Base-by-base conservation (phyloP, 192 early-diverging fungal genomes). In the Thoreauomyces humboldtii region DNA sequence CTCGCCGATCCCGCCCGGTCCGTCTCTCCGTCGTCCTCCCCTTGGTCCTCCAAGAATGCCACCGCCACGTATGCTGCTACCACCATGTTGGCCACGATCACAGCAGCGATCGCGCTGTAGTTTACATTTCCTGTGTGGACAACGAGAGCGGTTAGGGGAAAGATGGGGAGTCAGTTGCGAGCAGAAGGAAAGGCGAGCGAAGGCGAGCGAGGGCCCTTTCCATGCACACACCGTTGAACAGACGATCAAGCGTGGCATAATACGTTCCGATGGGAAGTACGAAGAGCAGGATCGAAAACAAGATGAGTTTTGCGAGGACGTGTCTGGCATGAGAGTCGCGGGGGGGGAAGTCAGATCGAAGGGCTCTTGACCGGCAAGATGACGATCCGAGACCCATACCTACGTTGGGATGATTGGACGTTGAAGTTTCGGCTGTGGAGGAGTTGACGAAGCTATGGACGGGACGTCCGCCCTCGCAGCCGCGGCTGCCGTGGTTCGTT, bases 81-180 rank as follows among this genome's bases (percentile, higher is more conserved):
- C 0, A 69, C 67, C 4, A 37, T 11, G 37, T 69, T 69, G 14
- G 67, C 67, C 15, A 69, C 59, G 31, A 69, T 32, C 1, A 62
- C 67, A 14, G 67, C 67, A 27, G 67, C 34, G 28, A 69, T 69
- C 6, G 67, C 67, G 59, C 67, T 69, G 67, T 69, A 69, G 59
- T 61, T 69, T 36, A 12, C 27, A 38, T 69, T 69, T 29, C 67
- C 63, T 65, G 37, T 14, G n/a, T n/a, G n/a, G n/a, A n/a, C n/a
- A n/a, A n/a, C n/a, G 3, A n/a, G 25, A 48, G 48, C 38, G 21
- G 22, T 12, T 21, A 12, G 15, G 14, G 5, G 12, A 52, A 61
- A 0, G 48, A 61, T 24, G 44, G 2, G n/a, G n/a, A n/a, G n/a
- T n/a, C 38, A 17, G 7, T 17, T 7, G 17, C 17, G 38, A 41